Evolutionary conservation across 805 yeast species (phyloP).

Genomic region (Cyberlindnera maritima): DNA sequence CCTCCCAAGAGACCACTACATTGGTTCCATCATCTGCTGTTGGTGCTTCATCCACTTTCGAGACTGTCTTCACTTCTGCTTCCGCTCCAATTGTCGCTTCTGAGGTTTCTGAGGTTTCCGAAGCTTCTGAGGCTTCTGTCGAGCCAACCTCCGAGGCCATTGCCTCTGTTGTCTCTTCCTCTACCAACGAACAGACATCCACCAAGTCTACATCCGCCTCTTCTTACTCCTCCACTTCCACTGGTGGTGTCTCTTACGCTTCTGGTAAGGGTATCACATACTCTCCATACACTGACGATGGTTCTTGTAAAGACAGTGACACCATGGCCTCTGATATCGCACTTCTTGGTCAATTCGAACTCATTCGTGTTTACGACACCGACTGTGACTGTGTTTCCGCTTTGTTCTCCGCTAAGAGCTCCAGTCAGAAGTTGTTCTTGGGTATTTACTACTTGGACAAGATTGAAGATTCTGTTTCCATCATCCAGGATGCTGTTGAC

Average conservation of each 20-base stretch:
- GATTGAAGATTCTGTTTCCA: slow-evolving; percentile 39
- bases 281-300: slow-evolving; percentile 57
- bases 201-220: slow-evolving; percentile 13
- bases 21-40: slow-evolving; percentile 8
- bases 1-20: slow-evolving; percentile 4
- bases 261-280: slow-evolving; percentile 61
- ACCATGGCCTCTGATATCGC: slow-evolving; percentile 47
- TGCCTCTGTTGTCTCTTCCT: slow-evolving; percentile 3
- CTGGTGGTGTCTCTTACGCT: slow-evolving; percentile 8
- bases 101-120: not conserved
- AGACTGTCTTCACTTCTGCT: not conserved
- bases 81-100: not conserved
- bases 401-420: slow-evolving; percentile 45
- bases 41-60: slow-evolving; percentile 7
- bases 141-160: slow-evolving; percentile 11
- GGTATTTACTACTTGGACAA: slow-evolving; percentile 55
- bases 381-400: slow-evolving; percentile 58
- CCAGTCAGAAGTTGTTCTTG: slow-evolving; percentile 51
- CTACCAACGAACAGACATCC: not conserved
- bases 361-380: slow-evolving; percentile 60
- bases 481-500: slow-evolving; percentile 44
- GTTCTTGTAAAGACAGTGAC: slow-evolving; percentile 51
- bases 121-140: slow-evolving; percentile 1
- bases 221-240: slow-evolving; percentile 16
- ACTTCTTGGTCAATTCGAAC: slow-evolving; percentile 40